Evolutionary conservation across 2,329 filamentous ascomycete genomes (phyloP).

Genomic region (Aspergillus versicolor): DNA sequence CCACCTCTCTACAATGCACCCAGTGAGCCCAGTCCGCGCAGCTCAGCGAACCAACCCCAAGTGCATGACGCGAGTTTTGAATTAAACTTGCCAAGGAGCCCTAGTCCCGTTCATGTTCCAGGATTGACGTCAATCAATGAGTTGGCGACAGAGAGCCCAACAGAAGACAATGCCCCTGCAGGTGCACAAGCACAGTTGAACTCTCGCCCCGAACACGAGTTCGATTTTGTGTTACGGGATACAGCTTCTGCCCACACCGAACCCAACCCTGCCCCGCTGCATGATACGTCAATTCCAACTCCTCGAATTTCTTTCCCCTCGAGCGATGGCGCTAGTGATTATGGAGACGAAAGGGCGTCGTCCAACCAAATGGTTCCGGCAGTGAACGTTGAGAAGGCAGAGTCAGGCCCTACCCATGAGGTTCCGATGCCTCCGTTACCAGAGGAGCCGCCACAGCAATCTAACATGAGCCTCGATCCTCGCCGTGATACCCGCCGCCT

Average conservation of each 20-base stretch:
- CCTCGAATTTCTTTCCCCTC: slow-evolving; percentile 42
- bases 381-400: slow-evolving; percentile 29
- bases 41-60: slow-evolving; percentile 13
- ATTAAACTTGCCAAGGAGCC: slow-evolving; percentile 21
- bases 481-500: slow-evolving; percentile 50
- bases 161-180: background rate
- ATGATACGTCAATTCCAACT: slow-evolving; percentile 21
- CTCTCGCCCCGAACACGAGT: slow-evolving; percentile 19
- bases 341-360: slow-evolving; percentile 55
- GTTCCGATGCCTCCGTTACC: slow-evolving; percentile 20
- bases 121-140: slow-evolving; percentile 13
- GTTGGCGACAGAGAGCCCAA: slow-evolving; percentile 2
- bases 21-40: slow-evolving; percentile 13
- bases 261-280: slow-evolving; percentile 12
- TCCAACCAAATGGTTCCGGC: slow-evolving; percentile 45
- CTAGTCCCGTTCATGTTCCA: slow-evolving; percentile 21
- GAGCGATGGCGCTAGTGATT: slow-evolving; percentile 54
- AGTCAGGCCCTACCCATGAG: slow-evolving; percentile 21
- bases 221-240: slow-evolving; percentile 23
- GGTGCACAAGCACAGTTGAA: background rate
- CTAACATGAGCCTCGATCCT: slow-evolving; percentile 25
- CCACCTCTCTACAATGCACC: slow-evolving; percentile 36
- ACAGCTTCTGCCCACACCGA: slow-evolving; percentile 15
- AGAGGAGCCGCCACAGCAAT: slow-evolving; percentile 26
- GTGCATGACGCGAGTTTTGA: slow-evolving; percentile 22